Conservation (phyloP, 2,329 filamentous ascomycete species). For the Davidsoniella virescens region DNA sequence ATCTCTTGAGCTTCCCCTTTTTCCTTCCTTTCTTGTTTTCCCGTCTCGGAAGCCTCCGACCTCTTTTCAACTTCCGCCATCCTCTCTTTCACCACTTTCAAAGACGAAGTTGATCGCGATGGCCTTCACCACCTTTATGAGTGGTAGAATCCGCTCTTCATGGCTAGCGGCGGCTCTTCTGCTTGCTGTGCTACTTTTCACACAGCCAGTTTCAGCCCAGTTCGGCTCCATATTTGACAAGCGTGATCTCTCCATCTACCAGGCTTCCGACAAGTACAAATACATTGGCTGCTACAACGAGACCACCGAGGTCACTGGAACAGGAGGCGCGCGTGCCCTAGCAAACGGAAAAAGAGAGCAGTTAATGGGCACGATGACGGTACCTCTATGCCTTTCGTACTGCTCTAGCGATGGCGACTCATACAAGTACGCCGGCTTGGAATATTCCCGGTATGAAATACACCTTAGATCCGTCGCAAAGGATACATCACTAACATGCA, state of each 20-base stretch:
- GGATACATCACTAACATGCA: background rate
- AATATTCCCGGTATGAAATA: constrained; percentile 29
- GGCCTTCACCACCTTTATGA: too few species aligned
- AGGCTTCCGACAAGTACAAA: constrained; percentile 23
- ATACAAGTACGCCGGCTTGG: constrained; percentile 36
- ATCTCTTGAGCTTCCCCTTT: too few species aligned
- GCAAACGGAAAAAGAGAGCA: constrained; percentile 26
- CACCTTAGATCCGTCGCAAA: constrained; percentile 11
- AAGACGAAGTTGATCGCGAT: too few species aligned
- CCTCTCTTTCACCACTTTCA: too few species aligned
- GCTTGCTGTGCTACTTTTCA: background rate
- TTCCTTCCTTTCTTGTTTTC: too few species aligned
- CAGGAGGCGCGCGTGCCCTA: constrained; percentile 31
- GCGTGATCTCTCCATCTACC: constrained; percentile 20
- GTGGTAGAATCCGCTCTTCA: background rate
- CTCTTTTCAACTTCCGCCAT: too few species aligned
- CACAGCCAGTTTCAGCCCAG: too few species aligned
- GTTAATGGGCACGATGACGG: constrained; percentile 32
- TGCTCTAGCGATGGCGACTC: constrained; percentile 26
- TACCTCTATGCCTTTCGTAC: constrained; percentile 32
- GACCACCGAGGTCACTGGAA: constrained; percentile 28
- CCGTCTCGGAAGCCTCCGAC: too few species aligned
- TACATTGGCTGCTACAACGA: constrained; percentile 46
- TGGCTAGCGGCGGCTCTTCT: background rate
- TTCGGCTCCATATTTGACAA: too few species aligned